Evolutionary conservation across 352 stramenopile species (phyloP).

Genomic region (Peronospora belbahrii): DNA sequence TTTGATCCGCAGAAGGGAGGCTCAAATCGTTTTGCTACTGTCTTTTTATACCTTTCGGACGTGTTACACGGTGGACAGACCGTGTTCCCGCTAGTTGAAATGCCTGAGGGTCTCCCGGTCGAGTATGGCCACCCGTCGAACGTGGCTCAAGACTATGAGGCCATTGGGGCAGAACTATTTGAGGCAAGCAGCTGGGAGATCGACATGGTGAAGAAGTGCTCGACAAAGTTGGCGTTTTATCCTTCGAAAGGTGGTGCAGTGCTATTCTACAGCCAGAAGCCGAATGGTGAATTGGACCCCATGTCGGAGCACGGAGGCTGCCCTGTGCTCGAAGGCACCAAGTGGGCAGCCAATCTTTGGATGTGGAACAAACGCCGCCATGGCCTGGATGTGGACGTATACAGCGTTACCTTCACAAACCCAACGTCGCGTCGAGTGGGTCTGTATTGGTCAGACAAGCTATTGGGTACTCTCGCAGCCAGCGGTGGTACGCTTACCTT

Average conservation of each 20-base stretch:
- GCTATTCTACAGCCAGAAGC: slow-evolving; percentile 97
- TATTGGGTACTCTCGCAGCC: slow-evolving; percentile 56
- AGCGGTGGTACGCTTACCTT: slow-evolving; percentile 38
- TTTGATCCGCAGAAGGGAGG: slow-evolving; percentile 67
- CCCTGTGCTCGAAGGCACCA: slow-evolving; percentile 90
- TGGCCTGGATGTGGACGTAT: slow-evolving; percentile 40
- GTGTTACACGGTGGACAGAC: slow-evolving; percentile 74
- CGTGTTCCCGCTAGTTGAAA: slow-evolving; percentile 68
- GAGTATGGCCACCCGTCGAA: slow-evolving; percentile 48
- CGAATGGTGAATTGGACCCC: slow-evolving; percentile 88
- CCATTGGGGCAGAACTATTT: slow-evolving; percentile 46
- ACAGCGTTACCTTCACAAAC: slow-evolving; percentile 67
- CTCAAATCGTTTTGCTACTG: slow-evolving; percentile 78
- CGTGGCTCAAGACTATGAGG: slow-evolving; percentile 32
- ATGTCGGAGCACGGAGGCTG: slow-evolving; percentile 90
- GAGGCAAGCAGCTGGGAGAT: slow-evolving; percentile 56
- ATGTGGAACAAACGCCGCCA: slow-evolving; percentile 91
- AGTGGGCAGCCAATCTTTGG: slow-evolving; percentile 97
- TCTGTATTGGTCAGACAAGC: slow-evolving; percentile 60
- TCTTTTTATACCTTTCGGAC: slow-evolving; percentile 82
- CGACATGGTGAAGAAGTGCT: slow-evolving; percentile 74
- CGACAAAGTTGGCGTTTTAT: slow-evolving; percentile 69
- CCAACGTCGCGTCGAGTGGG: slow-evolving; percentile 39
- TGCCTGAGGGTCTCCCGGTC: slow-evolving; percentile 55
- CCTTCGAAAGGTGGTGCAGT: slow-evolving; percentile 87